Percentiles rank a stretch among this genome's conserved stretches.
Conservation (phyloP, 345 rosid genomes). For the Melaleuca quinquenervia region DNA sequence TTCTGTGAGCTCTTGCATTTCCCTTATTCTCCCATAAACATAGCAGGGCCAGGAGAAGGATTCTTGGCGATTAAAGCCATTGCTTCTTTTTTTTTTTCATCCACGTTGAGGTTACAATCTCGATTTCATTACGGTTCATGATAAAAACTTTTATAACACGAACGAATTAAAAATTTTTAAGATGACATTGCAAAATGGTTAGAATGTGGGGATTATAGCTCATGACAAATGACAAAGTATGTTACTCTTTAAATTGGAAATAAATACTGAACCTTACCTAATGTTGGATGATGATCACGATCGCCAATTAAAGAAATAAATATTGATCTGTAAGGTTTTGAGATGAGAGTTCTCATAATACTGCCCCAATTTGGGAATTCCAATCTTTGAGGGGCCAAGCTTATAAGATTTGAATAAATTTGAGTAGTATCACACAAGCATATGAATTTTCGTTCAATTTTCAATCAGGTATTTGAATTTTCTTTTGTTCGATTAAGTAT, state of each 20-base stretch:
- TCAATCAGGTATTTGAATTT: not conserved
- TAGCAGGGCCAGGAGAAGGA: not conserved
- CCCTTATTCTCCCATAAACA: not conserved
- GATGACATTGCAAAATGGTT: not conserved
- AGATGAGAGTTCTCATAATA: slow-evolving; percentile 1
- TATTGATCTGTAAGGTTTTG: not conserved
- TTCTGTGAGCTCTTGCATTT: not conserved
- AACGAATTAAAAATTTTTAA: not conserved
- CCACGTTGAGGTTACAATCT: not conserved
- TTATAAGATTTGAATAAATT: not conserved
- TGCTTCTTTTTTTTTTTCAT: not conserved
- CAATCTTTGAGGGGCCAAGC: not conserved
- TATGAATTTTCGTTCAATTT: not conserved
- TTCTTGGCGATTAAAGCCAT: not conserved
- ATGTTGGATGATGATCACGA: not conserved
- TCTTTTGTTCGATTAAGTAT: not conserved
- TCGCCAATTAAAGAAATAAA: not conserved
- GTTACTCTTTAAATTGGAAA: not conserved
- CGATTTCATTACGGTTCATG: not conserved
- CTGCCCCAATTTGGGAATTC: not conserved
- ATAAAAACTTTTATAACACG: not conserved
- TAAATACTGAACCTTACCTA: no score
- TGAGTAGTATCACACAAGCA: not conserved
- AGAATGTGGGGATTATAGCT: no score
- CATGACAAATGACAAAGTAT: not conserved